A percentile compares a stretch with the other conserved stretches of the same genome.
Conservation (phyloP, 768 basidiomycete genomes). For the Gloeopeniophorella convolvens region DNA sequence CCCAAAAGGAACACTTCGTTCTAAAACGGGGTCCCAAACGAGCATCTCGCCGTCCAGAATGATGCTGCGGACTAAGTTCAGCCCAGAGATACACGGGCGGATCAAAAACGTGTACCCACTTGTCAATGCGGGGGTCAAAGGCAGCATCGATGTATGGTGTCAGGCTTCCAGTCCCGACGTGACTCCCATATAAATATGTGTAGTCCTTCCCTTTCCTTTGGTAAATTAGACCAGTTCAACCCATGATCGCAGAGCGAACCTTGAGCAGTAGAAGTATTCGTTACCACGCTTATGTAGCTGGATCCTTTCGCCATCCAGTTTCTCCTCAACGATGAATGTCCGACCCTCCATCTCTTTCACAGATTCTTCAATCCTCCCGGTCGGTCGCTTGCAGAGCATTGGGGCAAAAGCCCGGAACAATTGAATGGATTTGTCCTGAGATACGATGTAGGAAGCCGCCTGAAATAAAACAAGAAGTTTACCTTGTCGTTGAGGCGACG, state of each 20-base stretch:
- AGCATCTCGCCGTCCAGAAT: conserved; percentile 98
- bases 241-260: conserved; percentile 37
- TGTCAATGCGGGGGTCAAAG: conserved; percentile 69
- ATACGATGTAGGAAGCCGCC: background rate
- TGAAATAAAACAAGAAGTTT: conserved; percentile 3
- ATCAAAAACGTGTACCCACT: no score
- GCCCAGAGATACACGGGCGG: background rate
- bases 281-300: conserved; percentile 91
- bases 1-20: conserved; percentile 87
- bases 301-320: conserved; percentile 94
- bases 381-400: conserved; percentile 90
- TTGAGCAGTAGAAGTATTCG: conserved; percentile 88
- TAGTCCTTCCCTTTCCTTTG: conserved; percentile 85
- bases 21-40: conserved; percentile 91
- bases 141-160: conserved; percentile 79
- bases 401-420: conserved; percentile 86
- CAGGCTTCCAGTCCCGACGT: conserved; percentile 75
- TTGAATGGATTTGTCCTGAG: conserved; percentile 76
- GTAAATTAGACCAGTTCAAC: background rate
- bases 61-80: conserved; percentile 45
- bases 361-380: conserved; percentile 71
- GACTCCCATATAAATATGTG: conserved; percentile 85
- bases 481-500: conserved; percentile 59
- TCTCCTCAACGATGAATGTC: conserved; percentile 92
- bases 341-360: conserved; percentile 76